Evolutionary conservation across 2,329 filamentous ascomycete genomes (phyloP), one percentile per base, ranked within the genome.

Genomic region (Scytalidium lignicola): DNA sequence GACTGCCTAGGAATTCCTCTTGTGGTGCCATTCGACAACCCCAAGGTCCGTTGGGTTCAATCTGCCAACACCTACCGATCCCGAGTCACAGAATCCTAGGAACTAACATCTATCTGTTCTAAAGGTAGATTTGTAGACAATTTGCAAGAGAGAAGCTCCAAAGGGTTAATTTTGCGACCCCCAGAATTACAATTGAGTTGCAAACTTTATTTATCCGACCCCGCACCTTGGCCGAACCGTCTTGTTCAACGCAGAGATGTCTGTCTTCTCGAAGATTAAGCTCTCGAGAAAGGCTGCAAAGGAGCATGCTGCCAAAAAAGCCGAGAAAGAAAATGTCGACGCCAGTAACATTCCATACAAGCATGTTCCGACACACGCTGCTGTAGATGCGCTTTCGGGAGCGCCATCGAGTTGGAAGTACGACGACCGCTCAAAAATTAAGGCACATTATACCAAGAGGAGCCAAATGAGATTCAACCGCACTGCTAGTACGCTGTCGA

Each of bases 331-430:
- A 37, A 73, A 66, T 40, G 71, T 73, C 52, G 41, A 28, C 1
- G 51, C 51, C 3, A 40, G 41, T 26, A 70, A 71, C 47, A 53
- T 66, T n/a, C 70, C 75, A 12, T 84, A 85, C 64, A 75, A 69
- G 46, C 81, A 85, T 60, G 65, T 81, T 18, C 79, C 80, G n/a
- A 82, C 71, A 13, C 82, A 85, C 60, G 81, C 81, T 22, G 78
- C 78, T 42, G 62, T 71, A 12, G 80, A 85, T 63, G 79, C 80
- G 41, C 65, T 83, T 41, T 69, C 72, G 19, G 75, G 74, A 23
- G 76, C 76, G 2, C 79, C 79, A 9, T 68, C 74, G 1, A 73
- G 69, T 54, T 80, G 73, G 71, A 73, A 72, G 51, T 58, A 68
- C 7, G 67, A 70, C 20, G 64, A 66, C 53, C 48, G 54, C 41